phyloP scores from a whole-genome alignment of 306 rosid species.

The Potentilla sterilis region DNA sequence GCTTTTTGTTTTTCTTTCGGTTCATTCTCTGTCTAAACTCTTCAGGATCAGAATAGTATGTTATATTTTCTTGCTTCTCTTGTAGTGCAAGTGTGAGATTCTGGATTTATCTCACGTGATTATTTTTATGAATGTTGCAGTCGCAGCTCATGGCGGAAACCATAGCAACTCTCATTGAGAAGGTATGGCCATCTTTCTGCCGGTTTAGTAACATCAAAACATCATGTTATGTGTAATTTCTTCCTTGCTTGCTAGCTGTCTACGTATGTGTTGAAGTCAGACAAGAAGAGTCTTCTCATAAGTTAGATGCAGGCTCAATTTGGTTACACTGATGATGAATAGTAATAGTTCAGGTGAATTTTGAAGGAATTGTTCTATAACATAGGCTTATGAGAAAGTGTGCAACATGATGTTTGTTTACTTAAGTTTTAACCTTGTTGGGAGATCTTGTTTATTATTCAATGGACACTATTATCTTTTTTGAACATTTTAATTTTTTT shows the following conservation, averaged over 20 bases:
- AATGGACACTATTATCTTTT: not conserved
- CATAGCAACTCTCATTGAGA: not conserved
- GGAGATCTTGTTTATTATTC: not conserved
- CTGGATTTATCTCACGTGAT: not conserved
- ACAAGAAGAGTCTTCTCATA: not conserved
- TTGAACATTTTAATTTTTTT: too few species aligned
- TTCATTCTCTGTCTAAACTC: not conserved
- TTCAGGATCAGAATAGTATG: not conserved
- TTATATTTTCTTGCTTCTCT: not conserved
- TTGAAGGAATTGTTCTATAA: not conserved
- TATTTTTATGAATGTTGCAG: conserved; percentile 7
- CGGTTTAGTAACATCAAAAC: not conserved
- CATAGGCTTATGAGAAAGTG: not conserved
- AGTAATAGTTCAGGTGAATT: not conserved
- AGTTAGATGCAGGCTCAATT: not conserved
- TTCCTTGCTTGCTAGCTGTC: conserved; percentile 1
- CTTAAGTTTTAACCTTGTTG: not conserved
- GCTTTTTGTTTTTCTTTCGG: not conserved
- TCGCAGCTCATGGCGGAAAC: conserved; percentile 15
- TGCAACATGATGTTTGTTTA: not conserved
- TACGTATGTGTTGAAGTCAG: not conserved
- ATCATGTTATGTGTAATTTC: not conserved
- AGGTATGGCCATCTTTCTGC: conserved; percentile 11
- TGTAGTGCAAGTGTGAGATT: not conserved
- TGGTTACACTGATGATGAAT: not conserved